Base-by-base conservation (phyloP, 192 early-diverging fungal genomes). In the Backusella morwellensis region DNA sequence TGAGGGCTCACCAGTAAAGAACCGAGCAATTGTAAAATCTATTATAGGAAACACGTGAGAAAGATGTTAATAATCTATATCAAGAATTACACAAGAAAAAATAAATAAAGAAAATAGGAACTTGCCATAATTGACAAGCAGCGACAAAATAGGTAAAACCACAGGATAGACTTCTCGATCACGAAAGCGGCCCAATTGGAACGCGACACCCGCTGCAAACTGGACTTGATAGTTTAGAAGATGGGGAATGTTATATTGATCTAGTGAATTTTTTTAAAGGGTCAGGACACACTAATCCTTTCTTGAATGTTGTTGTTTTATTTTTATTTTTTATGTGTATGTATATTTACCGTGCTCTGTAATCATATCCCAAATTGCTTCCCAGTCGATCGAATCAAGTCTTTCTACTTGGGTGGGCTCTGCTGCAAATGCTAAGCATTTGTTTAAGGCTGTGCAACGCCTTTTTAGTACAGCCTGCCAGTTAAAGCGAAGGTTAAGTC, bases 291-390 rank as follows among this genome's bases (percentile, higher is more conserved):
- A 21, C 56, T 56, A 56, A 23, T 47, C 23, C 38, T 73, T 38
- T 42, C 47, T 23, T 40, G 29, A 47, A 50, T 32, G 71, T 29
- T 63, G 71, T 29, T 63, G 11, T 14, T 56, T 54, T 23, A 8
- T 47, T 34, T 56, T 21, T 34, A 4, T 23, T 72, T 44, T 44
- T 72, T 72, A 26, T 67, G 5, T 40, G 38, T 11, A 40, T 40
- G 38, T 69, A 17, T 70, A 71, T 38, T 71, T 77, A 83, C 82
- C 82, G 74, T 83, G 82, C 54, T 83, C 82, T 14, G 82, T 77
- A n/a, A 83, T 79, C 77, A 83, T 83, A 67, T 83, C 82, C 82
- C 82, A 83, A 15, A 79, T 41, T 26, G 73, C 70, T 70, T 80
- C 67, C 77, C 77, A 83, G n/a, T 74, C 70, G 15, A 83, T 73